Conservation (phyloP, 169 alveolate genomes). For the Eimeria acervulina region DNA sequence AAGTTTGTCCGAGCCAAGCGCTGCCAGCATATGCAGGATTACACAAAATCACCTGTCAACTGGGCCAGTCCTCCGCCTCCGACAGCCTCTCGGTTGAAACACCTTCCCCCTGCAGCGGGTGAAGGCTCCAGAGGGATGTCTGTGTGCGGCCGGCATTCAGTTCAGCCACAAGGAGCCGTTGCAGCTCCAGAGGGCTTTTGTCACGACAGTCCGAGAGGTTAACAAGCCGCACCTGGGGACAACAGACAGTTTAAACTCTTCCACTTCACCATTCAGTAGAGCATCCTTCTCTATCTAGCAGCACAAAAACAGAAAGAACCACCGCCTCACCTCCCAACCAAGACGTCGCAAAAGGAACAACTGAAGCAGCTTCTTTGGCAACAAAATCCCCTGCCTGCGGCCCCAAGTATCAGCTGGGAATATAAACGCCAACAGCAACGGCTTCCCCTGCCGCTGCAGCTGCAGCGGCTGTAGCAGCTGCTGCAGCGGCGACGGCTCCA, state of each 20-base stretch:
- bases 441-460: conserved; percentile 48
- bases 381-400: conserved; percentile 60
- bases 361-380: conserved; percentile 74
- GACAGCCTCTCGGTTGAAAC: neutral
- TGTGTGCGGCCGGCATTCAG: neutral
- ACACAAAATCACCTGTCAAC: neutral
- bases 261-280: neutral
- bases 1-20: neutral
- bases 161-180: conserved; percentile 10
- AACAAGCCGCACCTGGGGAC: conserved; percentile 58
- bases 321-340: conserved; percentile 64
- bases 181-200: conserved; percentile 26
- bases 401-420: conserved; percentile 66
- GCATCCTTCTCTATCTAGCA: neutral
- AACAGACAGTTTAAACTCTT: neutral
- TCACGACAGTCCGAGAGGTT: conserved; percentile 64
- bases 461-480: conserved; percentile 6
- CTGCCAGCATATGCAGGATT: neutral
- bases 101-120: conserved; percentile 2
- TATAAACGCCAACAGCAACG: conserved; percentile 31
- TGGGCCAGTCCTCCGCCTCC: neutral
- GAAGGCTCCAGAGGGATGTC: conserved; percentile 39
- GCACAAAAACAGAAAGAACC: neutral
- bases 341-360: conserved; percentile 52
- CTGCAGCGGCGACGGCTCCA: neutral